Evolutionary conservation across 2,329 filamentous ascomycete species (phyloP).

Genomic region (Bipolaris sorokiniana): DNA sequence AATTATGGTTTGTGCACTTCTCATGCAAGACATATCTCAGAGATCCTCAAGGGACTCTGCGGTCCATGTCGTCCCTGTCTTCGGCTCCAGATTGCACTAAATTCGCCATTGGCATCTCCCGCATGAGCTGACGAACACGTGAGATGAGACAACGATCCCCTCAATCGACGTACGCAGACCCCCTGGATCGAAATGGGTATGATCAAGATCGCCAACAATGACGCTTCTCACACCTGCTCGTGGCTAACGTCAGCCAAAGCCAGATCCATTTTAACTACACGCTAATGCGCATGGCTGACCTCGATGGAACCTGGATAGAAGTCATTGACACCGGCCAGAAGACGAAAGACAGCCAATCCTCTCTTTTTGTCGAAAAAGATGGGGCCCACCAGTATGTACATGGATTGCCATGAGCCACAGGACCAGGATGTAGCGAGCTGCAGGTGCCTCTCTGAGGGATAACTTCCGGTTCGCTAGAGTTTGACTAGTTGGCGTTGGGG

Average conservation of each 20-base stretch:
- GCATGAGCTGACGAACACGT: neutral
- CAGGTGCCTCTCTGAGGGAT: slow-evolving; percentile 1
- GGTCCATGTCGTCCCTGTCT: too few relatives aligned
- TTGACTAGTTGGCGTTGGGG: neutral
- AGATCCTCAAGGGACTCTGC: neutral
- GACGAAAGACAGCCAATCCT: slow-evolving; percentile 1
- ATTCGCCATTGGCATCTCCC: neutral
- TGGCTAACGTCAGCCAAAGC: neutral
- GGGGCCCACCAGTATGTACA: neutral
- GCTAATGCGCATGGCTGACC: slow-evolving; percentile 1
- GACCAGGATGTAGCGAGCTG: neutral
- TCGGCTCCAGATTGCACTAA: neutral
- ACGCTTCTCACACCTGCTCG: neutral
- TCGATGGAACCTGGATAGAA: slow-evolving; percentile 6
- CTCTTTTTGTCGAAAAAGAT: neutral
- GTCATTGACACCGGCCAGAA: slow-evolving; percentile 5
- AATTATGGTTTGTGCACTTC: neutral
- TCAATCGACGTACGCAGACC: neutral
- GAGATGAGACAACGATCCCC: neutral
- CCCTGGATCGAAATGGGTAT: neutral
- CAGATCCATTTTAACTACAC: slow-evolving; percentile 1
- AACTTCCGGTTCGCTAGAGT: neutral
- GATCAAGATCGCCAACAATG: neutral
- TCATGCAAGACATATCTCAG: neutral
- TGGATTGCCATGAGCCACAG: neutral